phyloP scores from a whole-genome alignment of 2,329 filamentous ascomycete species.

The Fusarium sp. region DNA sequence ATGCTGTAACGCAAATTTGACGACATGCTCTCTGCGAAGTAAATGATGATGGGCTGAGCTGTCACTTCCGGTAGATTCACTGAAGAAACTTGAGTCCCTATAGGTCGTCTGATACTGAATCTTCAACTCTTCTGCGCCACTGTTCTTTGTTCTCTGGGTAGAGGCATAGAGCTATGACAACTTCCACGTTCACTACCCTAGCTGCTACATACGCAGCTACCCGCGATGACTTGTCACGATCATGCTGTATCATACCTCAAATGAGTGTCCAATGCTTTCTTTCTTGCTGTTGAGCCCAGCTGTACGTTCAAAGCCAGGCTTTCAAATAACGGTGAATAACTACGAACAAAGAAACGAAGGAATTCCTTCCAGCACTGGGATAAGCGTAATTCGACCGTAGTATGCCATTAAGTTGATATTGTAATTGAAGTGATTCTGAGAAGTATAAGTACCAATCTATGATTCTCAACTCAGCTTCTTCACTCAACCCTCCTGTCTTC shows the following conservation, averaged over 20 bases:
- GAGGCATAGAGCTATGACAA: background rate
- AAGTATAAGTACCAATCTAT: background rate
- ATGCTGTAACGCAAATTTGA: too few species aligned
- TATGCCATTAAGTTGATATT: too few species aligned
- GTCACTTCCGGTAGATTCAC: fast-evolving
- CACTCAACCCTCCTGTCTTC: too few species aligned
- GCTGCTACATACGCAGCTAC: background rate
- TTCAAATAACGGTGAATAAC: fast-evolving
- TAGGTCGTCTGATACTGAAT: background rate
- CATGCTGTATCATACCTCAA: background rate
- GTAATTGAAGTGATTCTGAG: too few species aligned
- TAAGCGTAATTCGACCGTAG: too few species aligned
- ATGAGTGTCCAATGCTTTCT: too few species aligned
- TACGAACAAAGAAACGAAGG: too few species aligned
- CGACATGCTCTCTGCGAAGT: too few species aligned
- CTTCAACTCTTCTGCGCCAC: background rate
- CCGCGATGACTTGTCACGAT: background rate
- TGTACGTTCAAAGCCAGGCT: background rate
- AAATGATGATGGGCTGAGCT: too few species aligned
- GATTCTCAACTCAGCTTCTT: background rate
- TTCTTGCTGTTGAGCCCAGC: background rate
- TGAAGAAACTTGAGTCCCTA: fast-evolving
- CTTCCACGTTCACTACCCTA: background rate
- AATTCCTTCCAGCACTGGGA: too few species aligned
- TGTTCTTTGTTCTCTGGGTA: background rate